A percentile compares a stretch with the other conserved stretches of the same genome.
phyloP scores from a whole-genome alignment of 2,329 filamentous ascomycete genomes.

The Aspergillus ochraceoroseus region DNA sequence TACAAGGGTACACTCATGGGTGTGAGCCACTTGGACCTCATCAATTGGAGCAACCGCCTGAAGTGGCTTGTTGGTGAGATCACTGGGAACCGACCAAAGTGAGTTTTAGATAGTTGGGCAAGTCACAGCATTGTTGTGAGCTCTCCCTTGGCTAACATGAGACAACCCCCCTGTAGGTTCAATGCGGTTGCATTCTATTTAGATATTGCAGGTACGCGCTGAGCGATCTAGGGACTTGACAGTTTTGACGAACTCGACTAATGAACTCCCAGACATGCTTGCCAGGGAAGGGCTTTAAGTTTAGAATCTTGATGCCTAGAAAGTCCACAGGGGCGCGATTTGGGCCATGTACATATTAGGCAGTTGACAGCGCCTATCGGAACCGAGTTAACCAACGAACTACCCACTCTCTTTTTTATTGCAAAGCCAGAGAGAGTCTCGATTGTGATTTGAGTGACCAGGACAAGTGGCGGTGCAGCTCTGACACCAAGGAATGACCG shows the following conservation, averaged over 20 bases:
- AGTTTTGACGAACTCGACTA: no score
- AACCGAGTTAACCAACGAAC: background rate
- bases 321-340: constrained; percentile 2
- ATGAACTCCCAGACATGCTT: constrained; percentile 63
- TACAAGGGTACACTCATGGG: constrained; percentile 61
- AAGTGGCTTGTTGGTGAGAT: constrained; percentile 56
- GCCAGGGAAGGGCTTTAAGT: constrained; percentile 57
- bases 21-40: constrained; percentile 60
- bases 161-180: constrained; percentile 47
- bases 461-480: constrained; percentile 19
- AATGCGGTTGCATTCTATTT: constrained; percentile 61
- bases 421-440: no score
- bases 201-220: constrained; percentile 56
- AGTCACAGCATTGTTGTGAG: no score
- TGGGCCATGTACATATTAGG: constrained; percentile 9
- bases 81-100: constrained; percentile 54
- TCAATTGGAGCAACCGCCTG: constrained; percentile 62
- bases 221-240: no score
- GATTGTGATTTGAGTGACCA: background rate
- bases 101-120: no score
- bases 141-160: no score
- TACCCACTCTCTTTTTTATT: background rate
- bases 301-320: constrained; percentile 21
- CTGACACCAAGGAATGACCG: background rate
- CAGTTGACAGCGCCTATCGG: constrained; percentile 10